These are phyloP conservation scores for Xylaria sp. DNA, from an alignment of 2,329 filamentous ascomycete species.

Conservation along the genomic window DNA sequence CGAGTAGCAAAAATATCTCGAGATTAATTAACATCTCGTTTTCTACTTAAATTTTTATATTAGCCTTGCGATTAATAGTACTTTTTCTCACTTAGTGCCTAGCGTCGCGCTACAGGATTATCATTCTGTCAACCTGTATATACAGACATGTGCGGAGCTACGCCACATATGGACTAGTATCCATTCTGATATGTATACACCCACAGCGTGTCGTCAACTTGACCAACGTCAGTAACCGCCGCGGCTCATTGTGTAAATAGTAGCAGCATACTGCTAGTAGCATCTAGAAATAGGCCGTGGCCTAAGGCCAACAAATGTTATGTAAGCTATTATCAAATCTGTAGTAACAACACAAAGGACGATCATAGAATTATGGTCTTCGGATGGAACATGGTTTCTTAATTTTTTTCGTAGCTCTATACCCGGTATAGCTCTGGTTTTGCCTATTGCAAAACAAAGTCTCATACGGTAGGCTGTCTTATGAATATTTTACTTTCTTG, in stretches of 20 bases:
- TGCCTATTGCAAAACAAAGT: slow-evolving; percentile 10
- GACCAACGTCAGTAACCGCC: slow-evolving; percentile 24
- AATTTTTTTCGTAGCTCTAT: slow-evolving; percentile 31
- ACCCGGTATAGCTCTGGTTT: background rate
- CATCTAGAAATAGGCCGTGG: background rate
- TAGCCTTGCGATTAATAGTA: no score
- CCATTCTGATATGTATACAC: background rate
- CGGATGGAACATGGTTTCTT: slow-evolving; percentile 15
- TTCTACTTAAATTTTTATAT: no score
- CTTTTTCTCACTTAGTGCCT: no score
- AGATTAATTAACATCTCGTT: no score
- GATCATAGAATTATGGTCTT: background rate
- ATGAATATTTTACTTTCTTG: slow-evolving; percentile 33
- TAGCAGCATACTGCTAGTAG: background rate
- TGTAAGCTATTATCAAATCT: background rate
- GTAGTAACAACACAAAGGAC: background rate
- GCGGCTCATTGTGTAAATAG: slow-evolving; percentile 12
- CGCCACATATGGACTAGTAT: slow-evolving; percentile 5
- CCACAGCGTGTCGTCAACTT: slow-evolving; percentile 9
- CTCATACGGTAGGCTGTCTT: slow-evolving; percentile 20
- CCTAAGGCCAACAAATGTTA: background rate
- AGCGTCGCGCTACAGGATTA: no score
- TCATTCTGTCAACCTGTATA: no score
- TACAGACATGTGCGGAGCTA: background rate
- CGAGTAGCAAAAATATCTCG: no score